A percentile compares a stretch with the other conserved stretches of the same genome.
Conservation (phyloP, 345 rosid genomes). For the Arabis alpina region DNA sequence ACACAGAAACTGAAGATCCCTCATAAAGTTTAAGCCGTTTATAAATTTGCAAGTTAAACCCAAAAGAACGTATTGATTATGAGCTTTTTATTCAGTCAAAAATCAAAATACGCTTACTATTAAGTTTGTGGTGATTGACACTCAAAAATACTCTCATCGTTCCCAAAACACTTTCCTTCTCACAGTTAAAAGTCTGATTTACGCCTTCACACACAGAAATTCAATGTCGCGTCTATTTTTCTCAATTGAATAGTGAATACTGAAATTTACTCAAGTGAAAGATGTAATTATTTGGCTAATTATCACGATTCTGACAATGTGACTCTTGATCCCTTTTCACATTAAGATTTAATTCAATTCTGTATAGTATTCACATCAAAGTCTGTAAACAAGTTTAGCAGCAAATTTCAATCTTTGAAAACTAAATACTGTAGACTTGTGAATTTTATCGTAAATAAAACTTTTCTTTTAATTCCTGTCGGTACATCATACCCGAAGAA, state of each 20-base stretch:
- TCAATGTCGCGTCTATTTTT: not conserved
- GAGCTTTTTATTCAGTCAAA: conserved; percentile 7
- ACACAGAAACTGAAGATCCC: conserved; percentile 74
- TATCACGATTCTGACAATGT: not conserved
- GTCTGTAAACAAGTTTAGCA: not conserved
- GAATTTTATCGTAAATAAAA: not conserved
- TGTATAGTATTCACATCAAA: not conserved
- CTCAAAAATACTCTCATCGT: not conserved
- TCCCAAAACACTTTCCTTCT: not conserved
- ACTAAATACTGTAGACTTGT: not conserved
- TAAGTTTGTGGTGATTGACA: conserved; percentile 2
- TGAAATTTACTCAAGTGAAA: not conserved
- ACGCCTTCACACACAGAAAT: not conserved
- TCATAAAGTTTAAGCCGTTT: conserved; percentile 25
- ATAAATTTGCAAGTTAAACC: conserved; percentile 14
- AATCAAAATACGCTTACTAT: not conserved
- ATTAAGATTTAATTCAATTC: not conserved
- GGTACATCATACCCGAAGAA: not conserved
- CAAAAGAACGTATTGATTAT: not conserved
- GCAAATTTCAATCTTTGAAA: not conserved
- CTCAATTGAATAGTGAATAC: not conserved
- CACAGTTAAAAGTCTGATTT: not conserved
- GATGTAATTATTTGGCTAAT: not conserved
- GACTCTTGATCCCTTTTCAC: not conserved
- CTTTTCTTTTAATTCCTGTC: not conserved